These are phyloP conservation scores for Vanderwaltozyma verrucispora DNA, from an alignment of 805 yeast genomes.

Conservation along the genomic window DNA sequence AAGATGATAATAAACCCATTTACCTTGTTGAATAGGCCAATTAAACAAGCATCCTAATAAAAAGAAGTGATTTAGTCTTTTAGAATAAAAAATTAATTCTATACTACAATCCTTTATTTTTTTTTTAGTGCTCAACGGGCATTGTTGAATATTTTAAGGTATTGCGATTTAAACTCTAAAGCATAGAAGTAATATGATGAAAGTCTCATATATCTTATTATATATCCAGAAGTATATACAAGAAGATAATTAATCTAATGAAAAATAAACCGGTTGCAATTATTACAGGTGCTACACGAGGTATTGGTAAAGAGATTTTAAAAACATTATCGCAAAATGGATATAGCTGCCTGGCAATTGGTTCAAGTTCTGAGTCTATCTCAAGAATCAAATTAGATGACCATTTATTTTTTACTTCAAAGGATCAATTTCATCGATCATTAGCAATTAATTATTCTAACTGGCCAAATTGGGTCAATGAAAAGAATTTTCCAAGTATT, in stretches of 20 bases:
- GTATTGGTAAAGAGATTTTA: conserved; percentile 31
- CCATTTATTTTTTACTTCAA: conserved; percentile 6
- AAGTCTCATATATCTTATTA: no score
- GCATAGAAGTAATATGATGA: no score
- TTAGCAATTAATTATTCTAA: conserved; percentile 18
- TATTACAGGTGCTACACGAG: conserved; percentile 36
- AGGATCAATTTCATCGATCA: conserved; percentile 17
- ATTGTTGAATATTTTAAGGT: no score
- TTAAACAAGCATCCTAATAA: no score
- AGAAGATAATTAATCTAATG: background rate
- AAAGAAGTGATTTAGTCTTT: no score
- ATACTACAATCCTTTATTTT: no score
- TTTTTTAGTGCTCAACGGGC: no score
- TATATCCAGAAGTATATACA: no score
- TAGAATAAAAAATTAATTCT: no score
- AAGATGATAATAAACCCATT: no score
- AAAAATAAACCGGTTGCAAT: conserved; percentile 20
- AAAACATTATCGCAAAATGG: conserved; percentile 21
- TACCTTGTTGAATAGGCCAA: no score
- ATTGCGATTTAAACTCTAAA: no score
- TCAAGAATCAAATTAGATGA: conserved; percentile 1
- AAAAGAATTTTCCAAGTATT: conserved; percentile 8
- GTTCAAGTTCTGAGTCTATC: conserved; percentile 12
- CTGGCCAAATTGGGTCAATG: conserved; percentile 23
- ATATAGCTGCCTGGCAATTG: conserved; percentile 19